Conservation (phyloP, 163 green algal species). For the Prototheca stagnorum region DNA sequence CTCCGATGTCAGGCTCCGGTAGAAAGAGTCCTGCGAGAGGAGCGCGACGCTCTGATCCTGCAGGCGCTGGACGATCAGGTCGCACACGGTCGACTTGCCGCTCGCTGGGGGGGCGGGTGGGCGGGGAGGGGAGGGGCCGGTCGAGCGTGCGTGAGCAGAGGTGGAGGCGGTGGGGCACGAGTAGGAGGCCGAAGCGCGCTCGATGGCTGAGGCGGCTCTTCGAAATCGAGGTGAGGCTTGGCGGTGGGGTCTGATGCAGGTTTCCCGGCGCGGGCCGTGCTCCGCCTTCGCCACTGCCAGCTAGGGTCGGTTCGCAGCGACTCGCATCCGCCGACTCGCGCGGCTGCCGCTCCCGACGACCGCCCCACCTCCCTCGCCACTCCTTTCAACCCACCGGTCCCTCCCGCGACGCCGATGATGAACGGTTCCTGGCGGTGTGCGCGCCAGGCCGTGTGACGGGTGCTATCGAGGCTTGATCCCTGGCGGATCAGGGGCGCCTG, state of each 20-base stretch:
- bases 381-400: conserved; percentile 35
- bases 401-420: conserved; percentile 12
- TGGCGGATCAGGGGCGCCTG: neutral
- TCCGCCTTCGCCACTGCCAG: no score
- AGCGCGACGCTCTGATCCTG: conserved; percentile 71
- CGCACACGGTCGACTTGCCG: conserved; percentile 70
- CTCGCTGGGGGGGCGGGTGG: conserved; percentile 38
- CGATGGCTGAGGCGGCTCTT: no score
- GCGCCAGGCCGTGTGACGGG: neutral
- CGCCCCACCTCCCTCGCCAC: no score
- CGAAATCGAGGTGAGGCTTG: no score
- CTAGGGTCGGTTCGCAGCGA: no score
- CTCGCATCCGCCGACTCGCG: no score
- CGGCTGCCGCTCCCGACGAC: no score
- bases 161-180: no score
- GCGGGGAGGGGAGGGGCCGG: neutral
- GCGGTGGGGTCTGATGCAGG: no score
- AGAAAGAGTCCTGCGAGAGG: conserved; percentile 70
- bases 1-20: conserved; percentile 42
- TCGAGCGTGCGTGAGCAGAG: neutral
- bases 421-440: conserved; percentile 8
- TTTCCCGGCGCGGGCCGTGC: no score
- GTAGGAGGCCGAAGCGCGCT: no score
- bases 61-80: conserved; percentile 66
- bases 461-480: neutral